Base-by-base conservation (phyloP, 2,329 filamentous ascomycete species). In the Colletotrichum phormii region DNA sequence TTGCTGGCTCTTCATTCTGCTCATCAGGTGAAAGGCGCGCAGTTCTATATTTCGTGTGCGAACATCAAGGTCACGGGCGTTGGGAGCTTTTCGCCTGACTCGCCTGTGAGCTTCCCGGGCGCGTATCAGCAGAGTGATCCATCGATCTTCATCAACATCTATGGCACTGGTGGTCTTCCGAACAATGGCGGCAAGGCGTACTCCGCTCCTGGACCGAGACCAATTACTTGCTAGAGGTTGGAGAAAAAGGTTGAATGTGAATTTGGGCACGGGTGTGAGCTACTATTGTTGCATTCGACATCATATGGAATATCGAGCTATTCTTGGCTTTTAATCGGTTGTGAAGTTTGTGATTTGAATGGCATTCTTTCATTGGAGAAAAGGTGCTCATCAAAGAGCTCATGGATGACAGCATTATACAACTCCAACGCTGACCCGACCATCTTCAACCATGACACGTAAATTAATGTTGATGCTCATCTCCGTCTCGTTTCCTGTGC, bases 21-120 rank as follows among this genome's bases (percentile, higher is more conserved):
- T 18, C 79, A 79, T 12, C 79, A 84, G 42, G 72, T 78, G 46
- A 78, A 81, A 65, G 85, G 86, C n/a, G 85, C 86, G 33, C 86
- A 88, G 79, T 86, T 86, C 78, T 88, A 88, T 78, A 85, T 84
- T 69, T 85, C 87, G 65, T 88, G 90, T 77, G 83, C 89, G 77
- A 91, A 91, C 82, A 79, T 92, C 72, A 83, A 89, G 75, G 82
- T 91, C 64, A 87, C 70, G 77, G 84, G 84, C 33, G 79, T 79
- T 29, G 84, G 84, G 54, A 75, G 78, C 31, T 81, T 83, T 75
- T 76, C 79, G 18, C 81, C 80, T 13, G 76, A 67, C 69, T 70
- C 79, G 70, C 84, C 84, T 1, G 83, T 87, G 72, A 81, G 77
- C 77, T 84, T 87, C 79, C 86, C 86, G 0, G 83, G 84, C 18